Evolutionary conservation across 2,329 filamentous ascomycete genomes (phyloP).

Genomic region (Rachicladosporium sp.): DNA sequence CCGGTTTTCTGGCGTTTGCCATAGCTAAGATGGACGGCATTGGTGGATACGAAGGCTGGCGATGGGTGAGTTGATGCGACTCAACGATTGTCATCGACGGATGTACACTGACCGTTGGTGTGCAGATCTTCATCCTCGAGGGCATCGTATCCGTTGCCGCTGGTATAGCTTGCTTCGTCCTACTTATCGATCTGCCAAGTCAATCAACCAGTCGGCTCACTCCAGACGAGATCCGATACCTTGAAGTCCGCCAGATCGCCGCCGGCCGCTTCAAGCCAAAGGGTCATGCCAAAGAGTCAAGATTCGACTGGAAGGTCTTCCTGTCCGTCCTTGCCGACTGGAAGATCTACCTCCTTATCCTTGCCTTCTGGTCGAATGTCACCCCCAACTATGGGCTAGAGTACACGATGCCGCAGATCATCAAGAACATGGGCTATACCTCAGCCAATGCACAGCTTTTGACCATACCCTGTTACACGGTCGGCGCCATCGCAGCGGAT

Average conservation of each 20-base stretch:
- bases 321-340: constrained; percentile 34
- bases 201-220: constrained; percentile 44
- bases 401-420: constrained; percentile 12
- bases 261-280: constrained; percentile 18
- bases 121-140: constrained; percentile 10
- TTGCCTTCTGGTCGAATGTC: constrained; percentile 23
- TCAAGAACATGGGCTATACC: constrained; percentile 14
- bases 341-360: constrained; percentile 34
- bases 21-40: constrained; percentile 29
- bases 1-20: constrained; percentile 38
- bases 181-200: constrained; percentile 48
- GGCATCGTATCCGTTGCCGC: constrained; percentile 23
- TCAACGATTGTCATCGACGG: background rate
- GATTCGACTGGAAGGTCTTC: constrained; percentile 25
- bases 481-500: constrained; percentile 19
- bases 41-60: constrained; percentile 29
- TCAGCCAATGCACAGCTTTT: constrained; percentile 14
- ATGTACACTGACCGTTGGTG: background rate
- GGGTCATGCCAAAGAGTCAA: constrained; percentile 27
- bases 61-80: constrained; percentile 6
- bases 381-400: constrained; percentile 20
- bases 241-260: constrained; percentile 3
- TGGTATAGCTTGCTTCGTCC: constrained; percentile 28
- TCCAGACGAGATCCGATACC: constrained; percentile 20
- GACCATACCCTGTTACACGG: constrained; percentile 17